Conservation (phyloP, 306 rosid species). For the Casuarina equisetifolia region DNA sequence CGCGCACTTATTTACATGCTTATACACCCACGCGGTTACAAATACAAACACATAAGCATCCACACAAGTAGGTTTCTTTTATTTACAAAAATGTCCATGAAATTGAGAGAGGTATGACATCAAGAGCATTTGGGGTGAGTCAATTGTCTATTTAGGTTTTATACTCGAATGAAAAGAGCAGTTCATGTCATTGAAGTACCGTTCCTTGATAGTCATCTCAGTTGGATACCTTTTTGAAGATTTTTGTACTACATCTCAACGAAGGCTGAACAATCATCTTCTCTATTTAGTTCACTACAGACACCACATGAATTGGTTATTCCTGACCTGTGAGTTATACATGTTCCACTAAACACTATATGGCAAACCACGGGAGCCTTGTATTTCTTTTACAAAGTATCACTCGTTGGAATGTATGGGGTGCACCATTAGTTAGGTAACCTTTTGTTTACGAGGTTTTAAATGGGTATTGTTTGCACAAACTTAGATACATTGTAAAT, state of each 20-base stretch:
- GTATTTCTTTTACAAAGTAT: not conserved
- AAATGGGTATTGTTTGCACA: slow-evolving; percentile 1
- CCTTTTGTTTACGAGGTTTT: slow-evolving; percentile 4
- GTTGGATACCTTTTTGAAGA: not conserved
- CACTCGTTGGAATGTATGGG: not conserved
- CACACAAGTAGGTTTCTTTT: not conserved
- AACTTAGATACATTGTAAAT: not conserved
- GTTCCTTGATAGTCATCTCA: not conserved
- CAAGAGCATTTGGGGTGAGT: not conserved
- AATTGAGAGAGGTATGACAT: not conserved
- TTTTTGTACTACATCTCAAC: not conserved
- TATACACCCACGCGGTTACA: not conserved
- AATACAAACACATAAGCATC: not conserved
- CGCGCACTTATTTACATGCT: not conserved
- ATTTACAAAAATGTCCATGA: not conserved
- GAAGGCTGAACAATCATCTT: not conserved
- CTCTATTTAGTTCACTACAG: not conserved
- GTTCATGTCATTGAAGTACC: slow-evolving; percentile 4
- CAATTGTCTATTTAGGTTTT: slow-evolving; percentile 21
- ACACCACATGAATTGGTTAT: no score
- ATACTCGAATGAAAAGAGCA: slow-evolving; percentile 9
- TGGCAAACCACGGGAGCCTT: not conserved
- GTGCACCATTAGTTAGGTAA: not conserved
- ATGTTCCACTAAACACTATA: not conserved
- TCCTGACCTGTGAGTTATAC: not conserved